phyloP scores from a whole-genome alignment of 345 rosid genomes.

The Syzygium jambos region DNA sequence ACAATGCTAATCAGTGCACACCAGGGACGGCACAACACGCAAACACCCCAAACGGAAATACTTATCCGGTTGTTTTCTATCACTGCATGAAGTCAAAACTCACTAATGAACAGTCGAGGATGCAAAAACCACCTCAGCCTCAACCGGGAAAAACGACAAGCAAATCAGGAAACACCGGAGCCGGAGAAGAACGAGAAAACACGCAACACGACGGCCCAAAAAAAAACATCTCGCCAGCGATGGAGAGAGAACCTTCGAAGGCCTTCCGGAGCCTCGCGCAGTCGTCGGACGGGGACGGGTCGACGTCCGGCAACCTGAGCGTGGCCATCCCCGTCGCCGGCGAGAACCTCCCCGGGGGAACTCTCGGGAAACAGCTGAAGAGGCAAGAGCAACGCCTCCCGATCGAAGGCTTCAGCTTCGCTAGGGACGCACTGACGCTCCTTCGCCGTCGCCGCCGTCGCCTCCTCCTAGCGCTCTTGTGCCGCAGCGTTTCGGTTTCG shows the following conservation, averaged over 20 bases:
- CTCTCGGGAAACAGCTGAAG: not conserved
- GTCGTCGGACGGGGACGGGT: constrained; percentile 70
- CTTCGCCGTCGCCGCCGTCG: not conserved
- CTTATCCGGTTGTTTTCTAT: not conserved
- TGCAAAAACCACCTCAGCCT: not conserved
- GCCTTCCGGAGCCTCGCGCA: constrained; percentile 49
- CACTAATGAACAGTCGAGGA: not conserved
- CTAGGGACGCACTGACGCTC: not conserved
- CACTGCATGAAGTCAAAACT: not conserved
- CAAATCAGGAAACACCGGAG: not conserved
- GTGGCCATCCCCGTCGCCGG: constrained; percentile 31
- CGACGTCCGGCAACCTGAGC: constrained; percentile 43
- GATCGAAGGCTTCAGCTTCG: not conserved
- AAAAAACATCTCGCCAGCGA: not conserved
- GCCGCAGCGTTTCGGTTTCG: not conserved
- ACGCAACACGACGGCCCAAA: not conserved
- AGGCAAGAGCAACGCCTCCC: not conserved
- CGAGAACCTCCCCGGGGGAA: not conserved
- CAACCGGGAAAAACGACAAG: not conserved
- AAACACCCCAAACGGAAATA: not conserved
- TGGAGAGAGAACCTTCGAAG: constrained; percentile 41
- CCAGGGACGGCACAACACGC: not conserved
- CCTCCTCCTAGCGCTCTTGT: not conserved
- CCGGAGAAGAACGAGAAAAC: not conserved
- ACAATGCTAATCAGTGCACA: not conserved